Base-by-base conservation (phyloP, 805 yeast species). In the Lipomyces starkeyi region DNA sequence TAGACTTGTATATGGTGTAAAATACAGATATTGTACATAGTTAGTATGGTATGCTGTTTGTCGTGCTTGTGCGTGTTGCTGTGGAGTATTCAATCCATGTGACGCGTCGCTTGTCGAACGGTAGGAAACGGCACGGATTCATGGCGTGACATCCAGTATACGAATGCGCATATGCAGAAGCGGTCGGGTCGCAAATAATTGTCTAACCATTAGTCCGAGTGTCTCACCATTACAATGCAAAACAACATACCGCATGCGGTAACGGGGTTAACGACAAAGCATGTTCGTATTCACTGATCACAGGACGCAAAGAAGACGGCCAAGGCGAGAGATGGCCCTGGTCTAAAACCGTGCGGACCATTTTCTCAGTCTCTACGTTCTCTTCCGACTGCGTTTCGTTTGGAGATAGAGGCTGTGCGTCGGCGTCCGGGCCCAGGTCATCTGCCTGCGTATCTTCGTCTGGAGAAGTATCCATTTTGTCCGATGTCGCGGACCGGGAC, bases 271-370 rank as follows among this genome's bases (percentile, higher is more conserved):
- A 77, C 27, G 89, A 83, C 69, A 94, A 80, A 4, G 86, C 80
- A 71, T 88, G 87, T 75, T 91, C 97, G 73, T 85, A 85, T 67
- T 87, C 88, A 81, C 96, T 86, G 25, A 86, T 80, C 0, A 91
- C 82, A 0, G 96, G 90, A 68, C 91, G 84, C 34, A 86, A 79
- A 27, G 82, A 78, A 22, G 81, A 78, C 1, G 87, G 80, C 75
- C 93, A 92, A 13, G 99, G 99, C 40, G 95, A 90, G 58, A 95
- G 77, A 75, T 87, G 90, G 0, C 95, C 95, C 78, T 95, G 99
- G 75, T 91, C 97, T 13, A 95, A 78, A 0, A 95, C 69, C 0
- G 98, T 93, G 71, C 90, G 88, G 1, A 75, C 73, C 11, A 76
- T 63, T 59, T 77, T 77, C 35, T 58, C 58, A 8, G 63, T 54